Percentiles rank a stretch among this genome's conserved stretches.
Evolutionary conservation across 257 asterid species (phyloP).

Genomic region (Sherardia arvensis): DNA sequence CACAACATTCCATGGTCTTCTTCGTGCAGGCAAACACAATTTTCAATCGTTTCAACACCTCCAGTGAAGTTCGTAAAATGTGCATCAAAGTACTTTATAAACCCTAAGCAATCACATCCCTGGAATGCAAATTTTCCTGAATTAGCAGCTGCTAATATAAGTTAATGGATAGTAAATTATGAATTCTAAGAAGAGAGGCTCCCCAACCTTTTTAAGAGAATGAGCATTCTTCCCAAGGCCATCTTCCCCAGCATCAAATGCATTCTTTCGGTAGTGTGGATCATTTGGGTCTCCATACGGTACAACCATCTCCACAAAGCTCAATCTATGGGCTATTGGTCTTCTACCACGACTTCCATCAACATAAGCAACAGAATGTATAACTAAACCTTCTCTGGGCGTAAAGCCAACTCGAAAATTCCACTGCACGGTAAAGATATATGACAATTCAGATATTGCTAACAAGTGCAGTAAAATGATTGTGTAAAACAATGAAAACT

Average conservation of each 20-base stretch:
- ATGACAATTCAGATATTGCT: background rate
- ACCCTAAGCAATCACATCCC: conserved; percentile 99
- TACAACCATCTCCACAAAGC: conserved; percentile 99
- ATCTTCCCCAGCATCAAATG: conserved; percentile 99
- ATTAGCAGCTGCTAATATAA: background rate
- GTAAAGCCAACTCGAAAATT: conserved; percentile 93
- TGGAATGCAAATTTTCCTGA: conserved; percentile 15
- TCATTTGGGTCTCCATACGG: conserved; percentile 99
- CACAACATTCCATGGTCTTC: conserved; percentile 94
- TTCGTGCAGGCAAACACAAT: conserved; percentile 95
- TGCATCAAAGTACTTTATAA: conserved; percentile 81
- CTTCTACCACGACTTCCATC: conserved; percentile 97
- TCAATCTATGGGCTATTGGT: conserved; percentile 90
- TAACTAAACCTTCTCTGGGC: conserved; percentile 93
- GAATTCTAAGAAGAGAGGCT: background rate
- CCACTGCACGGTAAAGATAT: conserved; percentile 49
- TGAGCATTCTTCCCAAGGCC: conserved; percentile 96
- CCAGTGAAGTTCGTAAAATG: conserved; percentile 86
- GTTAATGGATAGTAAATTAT: background rate
- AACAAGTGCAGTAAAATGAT: background rate
- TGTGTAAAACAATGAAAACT: background rate
- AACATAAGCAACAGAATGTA: conserved; percentile 92
- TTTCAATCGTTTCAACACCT: conserved; percentile 89
- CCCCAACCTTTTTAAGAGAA: conserved; percentile 81
- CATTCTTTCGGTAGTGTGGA: conserved; percentile 93